Conservation (phyloP, 345 rosid species). For the Brassica juncea region DNA sequence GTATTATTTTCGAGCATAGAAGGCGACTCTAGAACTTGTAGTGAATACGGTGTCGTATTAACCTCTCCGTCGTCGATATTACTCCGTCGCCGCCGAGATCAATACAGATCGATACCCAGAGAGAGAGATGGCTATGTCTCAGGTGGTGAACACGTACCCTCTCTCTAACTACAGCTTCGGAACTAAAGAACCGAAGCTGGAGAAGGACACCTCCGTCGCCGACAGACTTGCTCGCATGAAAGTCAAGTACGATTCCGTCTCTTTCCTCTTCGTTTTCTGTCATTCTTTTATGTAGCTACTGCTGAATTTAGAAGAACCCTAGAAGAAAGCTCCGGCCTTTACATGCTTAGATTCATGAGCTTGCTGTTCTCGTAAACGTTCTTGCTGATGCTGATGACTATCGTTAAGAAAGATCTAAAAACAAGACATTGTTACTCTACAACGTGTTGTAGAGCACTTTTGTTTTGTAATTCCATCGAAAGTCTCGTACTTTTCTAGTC, state of each 20-base stretch:
- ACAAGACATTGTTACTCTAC: neutral
- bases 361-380: neutral
- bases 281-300: neutral
- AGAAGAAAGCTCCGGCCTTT: slow-evolving; percentile 34
- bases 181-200: slow-evolving; percentile 95
- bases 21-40: slow-evolving; percentile 6
- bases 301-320: slow-evolving; percentile 35
- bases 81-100: slow-evolving; percentile 20
- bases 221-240: slow-evolving; percentile 99
- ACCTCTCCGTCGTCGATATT: slow-evolving; percentile 23
- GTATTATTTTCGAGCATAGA: neutral
- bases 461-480: neutral
- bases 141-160: slow-evolving; percentile 90
- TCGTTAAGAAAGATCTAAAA: neutral
- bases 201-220: slow-evolving; percentile 92
- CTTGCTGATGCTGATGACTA: neutral
- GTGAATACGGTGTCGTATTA: neutral
- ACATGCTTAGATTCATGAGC: slow-evolving; percentile 18
- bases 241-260: slow-evolving; percentile 62
- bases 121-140: slow-evolving; percentile 63
- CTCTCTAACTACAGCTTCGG: slow-evolving; percentile 93
- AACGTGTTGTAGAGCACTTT: neutral
- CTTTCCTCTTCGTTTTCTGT: neutral
- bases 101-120: neutral
- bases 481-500: slow-evolving; percentile 3